phyloP scores from a whole-genome alignment of 2,329 filamentous ascomycete genomes.

The Simplicillium aogashimaense region DNA sequence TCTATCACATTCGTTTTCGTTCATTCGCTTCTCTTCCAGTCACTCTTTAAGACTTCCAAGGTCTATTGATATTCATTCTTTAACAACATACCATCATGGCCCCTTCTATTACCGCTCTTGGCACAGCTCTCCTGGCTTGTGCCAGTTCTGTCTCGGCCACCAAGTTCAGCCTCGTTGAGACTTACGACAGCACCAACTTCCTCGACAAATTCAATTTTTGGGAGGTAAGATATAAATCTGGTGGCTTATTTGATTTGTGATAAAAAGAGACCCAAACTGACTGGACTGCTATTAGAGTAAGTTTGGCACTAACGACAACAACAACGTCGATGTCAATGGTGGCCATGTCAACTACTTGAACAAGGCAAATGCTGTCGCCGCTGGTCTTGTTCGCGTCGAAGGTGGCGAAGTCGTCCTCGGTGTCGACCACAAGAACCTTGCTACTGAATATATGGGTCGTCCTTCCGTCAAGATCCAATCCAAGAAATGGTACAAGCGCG shows the following conservation, averaged over 20 bases:
- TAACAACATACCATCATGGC: conserved; percentile 21
- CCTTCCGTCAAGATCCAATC: conserved; percentile 57
- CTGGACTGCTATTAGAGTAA: conserved; percentile 9
- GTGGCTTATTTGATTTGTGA: background rate
- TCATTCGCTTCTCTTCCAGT: conserved; percentile 8
- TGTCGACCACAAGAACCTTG: conserved; percentile 17
- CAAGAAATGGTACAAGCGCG: conserved; percentile 48
- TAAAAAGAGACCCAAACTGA: background rate
- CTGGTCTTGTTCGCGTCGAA: conserved; percentile 20
- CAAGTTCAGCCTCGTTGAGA: conserved; percentile 15
- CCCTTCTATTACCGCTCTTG: conserved; percentile 28
- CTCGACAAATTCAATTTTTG: conserved; percentile 31
- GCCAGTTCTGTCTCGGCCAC: conserved; percentile 11
- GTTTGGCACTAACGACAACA: conserved; percentile 10
- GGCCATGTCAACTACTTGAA: conserved; percentile 52
- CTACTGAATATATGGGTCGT: conserved; percentile 20
- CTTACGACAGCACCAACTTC: conserved; percentile 24
- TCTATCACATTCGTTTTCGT: conserved; percentile 30
- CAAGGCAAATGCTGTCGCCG: conserved; percentile 16
- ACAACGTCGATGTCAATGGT: conserved; percentile 45
- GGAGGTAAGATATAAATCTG: conserved; percentile 1
- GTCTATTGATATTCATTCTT: conserved; percentile 13
- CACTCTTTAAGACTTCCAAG: conserved; percentile 12
- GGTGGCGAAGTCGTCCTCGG: conserved; percentile 24
- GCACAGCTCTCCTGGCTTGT: conserved; percentile 25